Base-by-base conservation (phyloP, 768 basidiomycete species). In the Xerocomellus dryophilus region DNA sequence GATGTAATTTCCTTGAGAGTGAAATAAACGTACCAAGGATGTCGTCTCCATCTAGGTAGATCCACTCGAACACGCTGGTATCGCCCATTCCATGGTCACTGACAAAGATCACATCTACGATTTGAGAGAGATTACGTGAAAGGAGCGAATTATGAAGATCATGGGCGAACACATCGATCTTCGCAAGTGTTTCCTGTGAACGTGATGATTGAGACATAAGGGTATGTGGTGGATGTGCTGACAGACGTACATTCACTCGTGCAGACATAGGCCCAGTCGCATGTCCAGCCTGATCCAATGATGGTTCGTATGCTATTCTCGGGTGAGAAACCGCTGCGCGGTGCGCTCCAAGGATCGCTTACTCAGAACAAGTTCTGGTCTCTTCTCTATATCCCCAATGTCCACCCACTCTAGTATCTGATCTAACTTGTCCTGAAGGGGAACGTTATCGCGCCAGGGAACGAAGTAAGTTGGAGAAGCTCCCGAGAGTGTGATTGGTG, bases 1-100 rank as follows among this genome's bases (percentile, higher is more conserved):
- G 5, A 20, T 6, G 25, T 25, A 6, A 29, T 29, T 29, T 29
- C 9, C 2, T 29, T 29, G 29, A 4, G 9, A 29, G 9, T 10
- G 31, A 1, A 40, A 45, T 18, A 38, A 40, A 39, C 60, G 15
- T 44, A 69, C 69, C 68, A 14, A 72, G 67, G 7, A 71, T 53
- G 25, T 58, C 63, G 2, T 60, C 59, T 17, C 23, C 87, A 66
- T 97, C 92, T 49, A 97, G 76, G 69, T 86, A 90, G 31, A 95
- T 72, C 43, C 81, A 77, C 46, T 87, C 81, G 0, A 85, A 83
- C 57, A 88, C 79, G 54, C 83, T 84, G n/a, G 92, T 96, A 66
- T 91, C 89, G 2, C 84, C 86, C 90, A 93, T 94, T n/a, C 91
- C 92, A 61, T 93, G 88, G 66, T 92, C 90, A 57, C 86, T 88